A percentile compares a stretch with the other conserved stretches of the same genome.
Conservation (phyloP, 2,329 filamentous ascomycete genomes). For the Clarireedia homoeocarpa region DNA sequence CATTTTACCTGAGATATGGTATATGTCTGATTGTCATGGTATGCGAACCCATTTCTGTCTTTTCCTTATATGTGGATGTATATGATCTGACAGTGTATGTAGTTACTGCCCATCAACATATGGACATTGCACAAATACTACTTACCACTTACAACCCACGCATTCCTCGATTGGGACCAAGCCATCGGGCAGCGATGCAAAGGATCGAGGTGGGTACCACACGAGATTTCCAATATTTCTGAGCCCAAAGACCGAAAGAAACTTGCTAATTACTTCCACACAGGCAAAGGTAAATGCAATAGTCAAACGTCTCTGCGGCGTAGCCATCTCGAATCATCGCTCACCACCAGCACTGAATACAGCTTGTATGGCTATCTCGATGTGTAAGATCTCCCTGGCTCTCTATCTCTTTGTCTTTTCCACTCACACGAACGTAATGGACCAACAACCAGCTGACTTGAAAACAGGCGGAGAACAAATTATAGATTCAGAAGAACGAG, state of each 20-base stretch:
- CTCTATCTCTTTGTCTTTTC: not conserved
- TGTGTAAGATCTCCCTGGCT: constrained; percentile 18
- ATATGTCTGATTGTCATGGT: constrained; percentile 20
- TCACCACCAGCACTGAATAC: constrained; percentile 26
- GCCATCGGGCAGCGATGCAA: constrained; percentile 9
- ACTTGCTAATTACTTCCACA: not conserved
- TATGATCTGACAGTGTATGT: not conserved
- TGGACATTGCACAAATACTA: constrained; percentile 34
- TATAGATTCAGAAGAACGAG: constrained; percentile 24
- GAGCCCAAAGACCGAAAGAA: no score
- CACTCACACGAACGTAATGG: not conserved
- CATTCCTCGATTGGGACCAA: constrained; percentile 17
- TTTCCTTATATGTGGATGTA: not conserved
- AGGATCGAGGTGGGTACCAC: constrained; percentile 13
- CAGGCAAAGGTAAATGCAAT: constrained; percentile 14
- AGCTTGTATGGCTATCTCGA: constrained; percentile 28
- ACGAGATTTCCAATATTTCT: no score
- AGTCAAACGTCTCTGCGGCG: constrained; percentile 17
- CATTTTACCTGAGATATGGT: constrained; percentile 19
- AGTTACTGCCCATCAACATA: constrained; percentile 35
- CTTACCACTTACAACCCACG: constrained; percentile 33
- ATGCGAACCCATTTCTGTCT: not conserved
- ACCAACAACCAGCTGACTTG: not conserved
- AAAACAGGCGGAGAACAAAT: constrained; percentile 26
- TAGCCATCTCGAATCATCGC: constrained; percentile 17